Conservation (phyloP, 148 eudicot genomes). For the Nepenthes mirabilis region DNA sequence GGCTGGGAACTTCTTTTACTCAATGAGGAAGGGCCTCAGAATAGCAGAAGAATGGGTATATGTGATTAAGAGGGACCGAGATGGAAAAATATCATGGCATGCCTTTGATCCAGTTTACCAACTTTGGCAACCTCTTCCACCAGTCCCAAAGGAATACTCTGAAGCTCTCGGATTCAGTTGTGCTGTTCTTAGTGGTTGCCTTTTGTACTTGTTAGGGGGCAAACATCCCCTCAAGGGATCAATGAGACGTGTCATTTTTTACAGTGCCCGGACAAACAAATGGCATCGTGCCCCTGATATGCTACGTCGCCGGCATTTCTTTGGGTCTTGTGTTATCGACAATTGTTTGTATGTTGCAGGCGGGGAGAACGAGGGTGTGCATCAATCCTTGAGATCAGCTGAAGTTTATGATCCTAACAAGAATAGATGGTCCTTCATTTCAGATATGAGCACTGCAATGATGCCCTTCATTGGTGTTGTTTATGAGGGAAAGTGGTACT, state of each 20-base stretch:
- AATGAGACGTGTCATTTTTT: slow-evolving; percentile 86
- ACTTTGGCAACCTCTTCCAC: slow-evolving; percentile 86
- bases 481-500: slow-evolving; percentile 79
- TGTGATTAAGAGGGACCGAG: slow-evolving; percentile 70
- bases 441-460: slow-evolving; percentile 88
- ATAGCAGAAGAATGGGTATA: slow-evolving; percentile 87
- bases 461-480: slow-evolving; percentile 86
- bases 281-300: slow-evolving; percentile 98
- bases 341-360: slow-evolving; percentile 92
- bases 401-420: slow-evolving; percentile 84
- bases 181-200: slow-evolving; percentile 92
- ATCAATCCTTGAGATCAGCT: slow-evolving; percentile 64
- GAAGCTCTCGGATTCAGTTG: slow-evolving; percentile 79
- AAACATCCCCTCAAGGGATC: slow-evolving; percentile 89
- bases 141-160: slow-evolving; percentile 78
- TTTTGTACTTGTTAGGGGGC: slow-evolving; percentile 81
- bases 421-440: slow-evolving; percentile 67
- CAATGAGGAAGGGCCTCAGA: slow-evolving; percentile 49
- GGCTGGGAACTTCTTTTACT: slow-evolving; percentile 71
- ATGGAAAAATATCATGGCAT: slow-evolving; percentile 78
- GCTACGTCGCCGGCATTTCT: slow-evolving; percentile 74
- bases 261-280: slow-evolving; percentile 82
- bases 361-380: slow-evolving; percentile 73
- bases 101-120: slow-evolving; percentile 73
- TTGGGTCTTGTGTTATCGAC: slow-evolving; percentile 85